These are phyloP conservation scores for Nannochloropsis gaditana DNA, from an alignment of 108 stramenopile genomes.

Conservation along the genomic window DNA sequence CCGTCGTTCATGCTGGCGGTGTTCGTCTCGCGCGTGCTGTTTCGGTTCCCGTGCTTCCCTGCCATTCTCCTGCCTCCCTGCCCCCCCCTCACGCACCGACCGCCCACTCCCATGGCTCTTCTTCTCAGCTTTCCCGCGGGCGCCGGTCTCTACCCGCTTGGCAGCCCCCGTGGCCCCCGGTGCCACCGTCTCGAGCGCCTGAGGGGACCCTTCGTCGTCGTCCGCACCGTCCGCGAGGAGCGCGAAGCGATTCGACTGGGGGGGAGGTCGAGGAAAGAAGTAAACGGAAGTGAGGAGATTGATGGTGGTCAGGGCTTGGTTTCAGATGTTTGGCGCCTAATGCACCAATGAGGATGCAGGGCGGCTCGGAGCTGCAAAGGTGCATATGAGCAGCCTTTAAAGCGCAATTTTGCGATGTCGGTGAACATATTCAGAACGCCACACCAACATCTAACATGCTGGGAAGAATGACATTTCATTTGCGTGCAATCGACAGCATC, in stretches of 20 bases:
- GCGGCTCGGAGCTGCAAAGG: too few relatives aligned
- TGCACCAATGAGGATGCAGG: too few relatives aligned
- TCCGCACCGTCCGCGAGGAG: slow-evolving; percentile 3
- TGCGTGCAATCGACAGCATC: too few relatives aligned
- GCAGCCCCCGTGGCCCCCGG: background rate
- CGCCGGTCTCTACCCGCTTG: background rate
- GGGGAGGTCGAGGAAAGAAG: background rate
- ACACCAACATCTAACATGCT: too few relatives aligned
- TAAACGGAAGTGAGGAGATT: background rate
- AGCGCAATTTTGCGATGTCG: too few relatives aligned
- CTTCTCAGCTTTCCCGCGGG: background rate
- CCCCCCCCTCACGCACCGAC: too few relatives aligned
- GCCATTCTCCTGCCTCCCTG: background rate
- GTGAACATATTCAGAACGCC: too few relatives aligned
- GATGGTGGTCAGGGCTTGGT: background rate
- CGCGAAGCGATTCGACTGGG: slow-evolving; percentile 12
- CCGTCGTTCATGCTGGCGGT: slow-evolving; percentile 9
- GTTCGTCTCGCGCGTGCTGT: background rate
- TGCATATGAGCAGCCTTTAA: too few relatives aligned
- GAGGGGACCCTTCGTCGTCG: background rate
- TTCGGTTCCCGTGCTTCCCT: background rate
- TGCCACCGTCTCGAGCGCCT: background rate
- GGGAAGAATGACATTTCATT: too few relatives aligned
- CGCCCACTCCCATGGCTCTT: background rate
- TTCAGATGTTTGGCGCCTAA: too few relatives aligned